These are phyloP conservation scores for Erodium chrysanthum DNA, from an alignment of 441 rosid species.

Conservation along the genomic window DNA sequence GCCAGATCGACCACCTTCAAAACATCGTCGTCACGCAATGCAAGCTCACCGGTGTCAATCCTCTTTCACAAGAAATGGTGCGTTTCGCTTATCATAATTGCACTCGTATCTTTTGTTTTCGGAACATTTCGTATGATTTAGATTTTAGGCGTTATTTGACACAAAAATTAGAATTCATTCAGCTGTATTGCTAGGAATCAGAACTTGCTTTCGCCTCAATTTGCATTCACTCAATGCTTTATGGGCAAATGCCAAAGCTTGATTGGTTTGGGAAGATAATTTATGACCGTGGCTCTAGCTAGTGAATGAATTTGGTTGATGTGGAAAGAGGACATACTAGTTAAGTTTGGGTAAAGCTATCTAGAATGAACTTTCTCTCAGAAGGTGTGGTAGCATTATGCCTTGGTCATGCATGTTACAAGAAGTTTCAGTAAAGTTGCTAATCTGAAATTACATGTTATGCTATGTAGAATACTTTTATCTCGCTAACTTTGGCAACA, in stretches of 20 bases:
- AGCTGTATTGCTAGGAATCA: neutral
- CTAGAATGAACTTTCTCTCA: neutral
- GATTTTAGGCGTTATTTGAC: neutral
- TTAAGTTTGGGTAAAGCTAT: neutral
- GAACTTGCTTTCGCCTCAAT: neutral
- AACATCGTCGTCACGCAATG: constrained; percentile 74
- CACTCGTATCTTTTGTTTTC: neutral
- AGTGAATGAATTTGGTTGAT: neutral
- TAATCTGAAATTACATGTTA: neutral
- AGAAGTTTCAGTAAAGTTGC: neutral
- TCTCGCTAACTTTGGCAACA: neutral
- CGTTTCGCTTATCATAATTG: constrained; percentile 14
- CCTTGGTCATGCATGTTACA: neutral
- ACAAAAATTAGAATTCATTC: neutral
- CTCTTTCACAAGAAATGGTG: constrained; percentile 98
- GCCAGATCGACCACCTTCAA: constrained; percentile 81
- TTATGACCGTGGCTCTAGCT: neutral
- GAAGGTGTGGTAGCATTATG: neutral
- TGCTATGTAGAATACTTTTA: neutral
- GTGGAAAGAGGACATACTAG: neutral
- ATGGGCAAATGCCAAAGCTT: neutral
- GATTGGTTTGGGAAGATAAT: neutral
- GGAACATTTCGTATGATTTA: neutral
- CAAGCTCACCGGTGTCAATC: constrained; percentile 93
- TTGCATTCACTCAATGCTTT: neutral